Evolutionary conservation across 2,329 filamentous ascomycete genomes (phyloP).

Genomic region (Helotiales sp.): DNA sequence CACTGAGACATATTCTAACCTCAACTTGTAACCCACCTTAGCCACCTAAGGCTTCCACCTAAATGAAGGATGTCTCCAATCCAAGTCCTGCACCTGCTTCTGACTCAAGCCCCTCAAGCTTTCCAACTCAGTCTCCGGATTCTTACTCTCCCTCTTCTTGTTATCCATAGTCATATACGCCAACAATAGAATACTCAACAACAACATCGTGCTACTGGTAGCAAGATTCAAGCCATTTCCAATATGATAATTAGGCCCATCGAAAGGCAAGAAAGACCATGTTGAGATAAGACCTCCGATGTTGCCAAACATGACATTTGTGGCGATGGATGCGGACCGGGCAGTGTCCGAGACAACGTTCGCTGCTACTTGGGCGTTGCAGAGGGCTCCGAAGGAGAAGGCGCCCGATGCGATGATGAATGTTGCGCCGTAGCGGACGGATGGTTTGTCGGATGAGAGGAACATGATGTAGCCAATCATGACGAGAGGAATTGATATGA

Average conservation of each 20-base stretch:
- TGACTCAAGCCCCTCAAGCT: slow-evolving; percentile 54
- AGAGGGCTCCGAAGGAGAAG: slow-evolving; percentile 63
- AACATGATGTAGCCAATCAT: slow-evolving; percentile 74
- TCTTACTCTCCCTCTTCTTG: slow-evolving; percentile 51
- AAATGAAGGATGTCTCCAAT: slow-evolving; percentile 67
- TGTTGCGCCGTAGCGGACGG: slow-evolving; percentile 66
- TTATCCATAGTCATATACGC: slow-evolving; percentile 67
- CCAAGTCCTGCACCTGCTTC: slow-evolving; percentile 57
- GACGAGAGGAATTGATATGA: slow-evolving; percentile 58
- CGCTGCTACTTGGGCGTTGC: slow-evolving; percentile 66
- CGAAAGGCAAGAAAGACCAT: slow-evolving; percentile 63
- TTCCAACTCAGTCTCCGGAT: slow-evolving; percentile 55
- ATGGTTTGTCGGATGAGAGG: slow-evolving; percentile 51
- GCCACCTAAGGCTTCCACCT: slow-evolving; percentile 52
- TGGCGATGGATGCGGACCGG: slow-evolving; percentile 64
- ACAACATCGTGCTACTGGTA: slow-evolving; percentile 54
- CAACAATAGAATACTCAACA: slow-evolving; percentile 49
- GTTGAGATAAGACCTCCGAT: slow-evolving; percentile 68
- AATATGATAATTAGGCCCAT: slow-evolving; percentile 66
- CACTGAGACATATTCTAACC: no score
- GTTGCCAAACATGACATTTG: slow-evolving; percentile 71
- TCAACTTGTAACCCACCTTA: neutral
- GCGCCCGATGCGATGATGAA: slow-evolving; percentile 67
- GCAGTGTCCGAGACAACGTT: slow-evolving; percentile 73
- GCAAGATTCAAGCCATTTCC: slow-evolving; percentile 72